These are phyloP conservation scores for Mimosa bimucronata DNA, from an alignment of 306 rosid species.

Conservation along the genomic window DNA sequence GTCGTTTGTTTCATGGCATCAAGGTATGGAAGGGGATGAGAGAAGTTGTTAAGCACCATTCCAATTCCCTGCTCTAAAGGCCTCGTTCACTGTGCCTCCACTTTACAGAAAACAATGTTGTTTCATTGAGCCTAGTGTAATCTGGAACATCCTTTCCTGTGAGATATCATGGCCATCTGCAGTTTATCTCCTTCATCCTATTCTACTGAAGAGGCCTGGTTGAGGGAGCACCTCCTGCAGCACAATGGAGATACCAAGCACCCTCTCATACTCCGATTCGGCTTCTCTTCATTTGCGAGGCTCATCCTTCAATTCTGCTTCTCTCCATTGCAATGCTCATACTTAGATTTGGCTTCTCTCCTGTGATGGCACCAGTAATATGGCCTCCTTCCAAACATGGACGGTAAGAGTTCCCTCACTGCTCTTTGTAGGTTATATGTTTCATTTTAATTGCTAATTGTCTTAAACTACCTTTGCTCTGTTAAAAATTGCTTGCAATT, in stretches of 20 bases:
- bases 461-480: constrained; percentile 7
- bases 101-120: not conserved
- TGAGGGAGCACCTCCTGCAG: constrained; percentile 60
- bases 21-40: not conserved
- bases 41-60: not conserved
- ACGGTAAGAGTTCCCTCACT: constrained; percentile 44
- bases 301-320: not conserved
- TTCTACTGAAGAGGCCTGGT: constrained; percentile 53
- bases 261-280: constrained; percentile 52
- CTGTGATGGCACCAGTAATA: constrained; percentile 63
- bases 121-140: not conserved
- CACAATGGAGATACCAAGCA: constrained; percentile 64
- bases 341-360: constrained; percentile 1
- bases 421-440: not conserved
- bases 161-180: not conserved
- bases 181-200: not conserved
- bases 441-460: not conserved
- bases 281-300: no score
- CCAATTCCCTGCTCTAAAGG: not conserved
- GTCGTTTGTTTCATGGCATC: not conserved
- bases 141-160: constrained; percentile 1
- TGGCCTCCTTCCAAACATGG: constrained; percentile 73
- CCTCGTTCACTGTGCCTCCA: not conserved
- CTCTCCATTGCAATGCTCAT: not conserved
- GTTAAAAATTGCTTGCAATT: not conserved